These are phyloP conservation scores for Capsicum pubescens DNA, from an alignment of 257 asterid species.

Conservation along the genomic window DNA sequence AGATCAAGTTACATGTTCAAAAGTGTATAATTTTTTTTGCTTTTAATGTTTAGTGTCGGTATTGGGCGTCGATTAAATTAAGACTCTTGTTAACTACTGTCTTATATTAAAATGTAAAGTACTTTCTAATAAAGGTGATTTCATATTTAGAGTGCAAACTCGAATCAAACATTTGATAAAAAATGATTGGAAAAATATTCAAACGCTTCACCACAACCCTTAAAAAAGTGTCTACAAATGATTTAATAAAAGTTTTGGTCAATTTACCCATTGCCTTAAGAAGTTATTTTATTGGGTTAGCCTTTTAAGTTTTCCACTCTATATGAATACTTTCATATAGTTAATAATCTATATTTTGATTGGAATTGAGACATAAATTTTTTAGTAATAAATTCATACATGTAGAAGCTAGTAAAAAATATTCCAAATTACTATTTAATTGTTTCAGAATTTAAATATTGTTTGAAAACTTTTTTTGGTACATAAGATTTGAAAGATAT, in stretches of 20 bases:
- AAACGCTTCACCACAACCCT: too few species aligned
- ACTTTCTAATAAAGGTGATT: background rate
- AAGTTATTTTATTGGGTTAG: too few species aligned
- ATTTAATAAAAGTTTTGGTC: background rate
- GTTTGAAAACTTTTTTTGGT: too few species aligned
- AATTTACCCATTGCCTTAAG: background rate
- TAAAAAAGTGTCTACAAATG: background rate
- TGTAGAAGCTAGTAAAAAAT: too few species aligned
- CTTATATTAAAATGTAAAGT: background rate
- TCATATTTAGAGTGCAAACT: background rate
- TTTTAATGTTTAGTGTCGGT: background rate
- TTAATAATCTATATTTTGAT: background rate
- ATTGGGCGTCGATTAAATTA: background rate
- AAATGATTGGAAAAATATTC: too few species aligned
- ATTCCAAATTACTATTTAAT: too few species aligned
- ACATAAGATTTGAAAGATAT: background rate
- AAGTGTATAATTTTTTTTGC: too few species aligned
- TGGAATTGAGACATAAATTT: background rate
- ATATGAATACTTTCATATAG: background rate
- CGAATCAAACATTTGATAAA: background rate
- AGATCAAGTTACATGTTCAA: too few species aligned
- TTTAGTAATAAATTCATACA: background rate
- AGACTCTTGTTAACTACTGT: background rate
- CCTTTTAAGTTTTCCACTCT: background rate
- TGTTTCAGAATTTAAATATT: too few species aligned